phyloP scores from a whole-genome alignment of 2,329 filamentous ascomycete genomes.

The Diaporthe vexans region DNA sequence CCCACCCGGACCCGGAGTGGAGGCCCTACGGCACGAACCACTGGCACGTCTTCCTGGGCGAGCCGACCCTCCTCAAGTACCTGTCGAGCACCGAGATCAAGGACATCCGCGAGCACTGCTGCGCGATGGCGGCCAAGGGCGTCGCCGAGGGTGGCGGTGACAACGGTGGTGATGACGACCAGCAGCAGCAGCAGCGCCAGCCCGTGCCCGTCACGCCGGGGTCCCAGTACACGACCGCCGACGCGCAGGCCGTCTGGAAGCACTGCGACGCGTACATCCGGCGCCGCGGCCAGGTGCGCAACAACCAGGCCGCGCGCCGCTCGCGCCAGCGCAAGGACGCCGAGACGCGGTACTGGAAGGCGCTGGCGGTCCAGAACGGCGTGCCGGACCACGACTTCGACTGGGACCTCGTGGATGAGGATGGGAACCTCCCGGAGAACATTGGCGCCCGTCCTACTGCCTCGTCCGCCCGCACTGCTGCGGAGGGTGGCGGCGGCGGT shows the following conservation, averaged over 20 bases:
- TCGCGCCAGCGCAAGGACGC: conserved; percentile 36
- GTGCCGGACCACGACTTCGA: conserved; percentile 28
- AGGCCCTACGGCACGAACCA: conserved; percentile 37
- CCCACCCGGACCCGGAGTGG: conserved; percentile 36
- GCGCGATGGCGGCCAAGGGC: conserved; percentile 2
- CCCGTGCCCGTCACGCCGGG: not conserved
- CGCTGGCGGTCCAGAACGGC: conserved; percentile 34
- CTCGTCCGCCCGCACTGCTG: not conserved
- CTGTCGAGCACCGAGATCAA: conserved; percentile 38
- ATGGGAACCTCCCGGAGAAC: too few relatives aligned
- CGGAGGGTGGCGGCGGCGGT: not conserved
- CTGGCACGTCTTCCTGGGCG: conserved; percentile 34
- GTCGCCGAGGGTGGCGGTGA: not conserved
- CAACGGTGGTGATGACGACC: too few relatives aligned
- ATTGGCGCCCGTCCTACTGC: too few relatives aligned
- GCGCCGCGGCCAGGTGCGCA: conserved; percentile 39
- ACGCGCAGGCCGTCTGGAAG: conserved; percentile 39
- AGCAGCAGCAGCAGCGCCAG: not conserved
- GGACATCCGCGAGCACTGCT: conserved; percentile 40
- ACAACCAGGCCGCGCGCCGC: conserved; percentile 39
- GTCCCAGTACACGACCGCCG: conserved; percentile 14
- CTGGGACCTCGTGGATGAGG: not conserved
- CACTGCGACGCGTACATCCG: conserved; percentile 40
- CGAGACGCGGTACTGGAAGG: conserved; percentile 38
- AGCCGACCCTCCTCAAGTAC: conserved; percentile 24